Evolutionary conservation across 495 filamentous ascomycete genomes (phyloP).

Genomic region (Hypoxylon subgilvum): DNA sequence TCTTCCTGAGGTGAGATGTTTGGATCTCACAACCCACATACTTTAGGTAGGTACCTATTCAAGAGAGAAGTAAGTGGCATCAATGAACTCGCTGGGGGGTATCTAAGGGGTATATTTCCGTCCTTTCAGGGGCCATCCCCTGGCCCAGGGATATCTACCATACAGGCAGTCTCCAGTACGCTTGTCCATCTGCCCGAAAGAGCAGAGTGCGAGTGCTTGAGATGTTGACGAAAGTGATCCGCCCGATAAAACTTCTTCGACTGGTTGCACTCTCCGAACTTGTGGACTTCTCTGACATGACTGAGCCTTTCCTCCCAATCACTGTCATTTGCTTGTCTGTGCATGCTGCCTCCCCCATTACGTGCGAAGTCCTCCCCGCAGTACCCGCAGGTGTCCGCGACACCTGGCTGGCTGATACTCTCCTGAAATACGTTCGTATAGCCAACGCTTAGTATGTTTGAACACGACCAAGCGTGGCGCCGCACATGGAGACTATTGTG

Average conservation of each 20-base stretch:
- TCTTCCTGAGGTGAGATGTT: too few relatives aligned
- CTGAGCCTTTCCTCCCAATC: slow-evolving; percentile 50
- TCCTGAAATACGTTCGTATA: slow-evolving; percentile 71
- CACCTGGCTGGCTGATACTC: slow-evolving; percentile 51
- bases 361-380: slow-evolving; percentile 81
- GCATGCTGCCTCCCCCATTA: slow-evolving; percentile 65
- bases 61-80: too few relatives aligned
- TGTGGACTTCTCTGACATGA: slow-evolving; percentile 75
- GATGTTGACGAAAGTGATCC: slow-evolving; percentile 88
- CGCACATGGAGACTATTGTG: slow-evolving; percentile 88
- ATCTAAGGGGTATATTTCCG: too few relatives aligned
- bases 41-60: too few relatives aligned
- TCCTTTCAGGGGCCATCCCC: too few relatives aligned
- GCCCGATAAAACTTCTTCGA: slow-evolving; percentile 87
- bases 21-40: too few relatives aligned
- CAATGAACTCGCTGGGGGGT: too few relatives aligned
- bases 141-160: slow-evolving; percentile 69
- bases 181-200: slow-evolving; percentile 86
- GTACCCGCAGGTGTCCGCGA: slow-evolving; percentile 77
- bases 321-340: slow-evolving; percentile 30
- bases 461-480: slow-evolving; percentile 84
- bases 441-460: slow-evolving; percentile 50
- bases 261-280: slow-evolving; percentile 84
- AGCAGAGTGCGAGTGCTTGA: slow-evolving; percentile 75
- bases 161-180: slow-evolving; percentile 76